phyloP scores from a whole-genome alignment of 805 yeast species.

The Kluyveromyces wickerhamii region DNA sequence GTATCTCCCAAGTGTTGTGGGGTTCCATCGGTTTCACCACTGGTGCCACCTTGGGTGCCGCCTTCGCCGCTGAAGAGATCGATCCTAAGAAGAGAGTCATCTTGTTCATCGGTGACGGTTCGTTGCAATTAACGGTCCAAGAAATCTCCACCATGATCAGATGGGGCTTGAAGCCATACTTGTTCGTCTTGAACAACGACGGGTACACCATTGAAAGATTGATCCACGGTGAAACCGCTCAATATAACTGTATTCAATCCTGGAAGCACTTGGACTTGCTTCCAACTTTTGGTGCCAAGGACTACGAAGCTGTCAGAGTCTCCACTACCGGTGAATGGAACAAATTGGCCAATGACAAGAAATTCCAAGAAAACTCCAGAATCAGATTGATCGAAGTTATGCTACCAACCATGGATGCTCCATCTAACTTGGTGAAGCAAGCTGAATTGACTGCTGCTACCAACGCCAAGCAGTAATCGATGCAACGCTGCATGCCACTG shows the following conservation, averaged over 20 bases:
- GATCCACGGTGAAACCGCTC: slow-evolving; percentile 60
- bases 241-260: slow-evolving; percentile 58
- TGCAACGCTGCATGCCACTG: too few species aligned
- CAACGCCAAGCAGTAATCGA: slow-evolving; percentile 34
- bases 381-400: slow-evolving; percentile 61
- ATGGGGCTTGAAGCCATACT: slow-evolving; percentile 59
- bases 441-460: slow-evolving; percentile 51
- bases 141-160: slow-evolving; percentile 63
- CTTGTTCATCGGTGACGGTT: slow-evolving; percentile 69
- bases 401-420: slow-evolving; percentile 66
- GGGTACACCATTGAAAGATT: slow-evolving; percentile 73
- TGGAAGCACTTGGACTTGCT: slow-evolving; percentile 58
- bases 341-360: slow-evolving; percentile 37
- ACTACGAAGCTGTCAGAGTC: slow-evolving; percentile 48
- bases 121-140: slow-evolving; percentile 66
- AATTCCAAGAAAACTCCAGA: slow-evolving; percentile 47
- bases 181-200: slow-evolving; percentile 61
- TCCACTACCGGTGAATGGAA: slow-evolving; percentile 52
- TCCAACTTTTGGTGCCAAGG: slow-evolving; percentile 42
- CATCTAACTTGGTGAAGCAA: slow-evolving; percentile 55
- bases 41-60: slow-evolving; percentile 63
- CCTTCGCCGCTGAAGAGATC: slow-evolving; percentile 57
- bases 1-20: slow-evolving; percentile 70
- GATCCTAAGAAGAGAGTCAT: slow-evolving; percentile 55
- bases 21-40: slow-evolving; percentile 68